Conservation (phyloP, 2,329 filamentous ascomycete genomes). For the Zymoseptoria ardabiliae region DNA sequence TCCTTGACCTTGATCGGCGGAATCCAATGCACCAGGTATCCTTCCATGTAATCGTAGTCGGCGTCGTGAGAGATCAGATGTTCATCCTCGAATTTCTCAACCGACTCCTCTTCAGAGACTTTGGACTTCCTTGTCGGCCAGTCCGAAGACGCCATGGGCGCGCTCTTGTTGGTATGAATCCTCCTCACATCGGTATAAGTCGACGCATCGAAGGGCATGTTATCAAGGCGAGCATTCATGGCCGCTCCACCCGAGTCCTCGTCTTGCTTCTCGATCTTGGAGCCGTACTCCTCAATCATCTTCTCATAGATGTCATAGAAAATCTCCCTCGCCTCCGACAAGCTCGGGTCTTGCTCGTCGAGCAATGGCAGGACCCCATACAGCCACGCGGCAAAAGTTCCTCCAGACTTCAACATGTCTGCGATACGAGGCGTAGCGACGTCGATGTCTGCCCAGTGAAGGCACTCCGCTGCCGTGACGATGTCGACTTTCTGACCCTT, state of each 20-base stretch:
- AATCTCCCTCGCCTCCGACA: not conserved
- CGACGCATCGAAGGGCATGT: constrained; percentile 1
- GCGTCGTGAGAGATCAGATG: not conserved
- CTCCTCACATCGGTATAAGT: constrained; percentile 2
- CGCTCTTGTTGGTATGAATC: not conserved
- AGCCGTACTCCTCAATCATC: constrained; percentile 1
- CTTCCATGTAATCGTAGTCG: constrained; percentile 4
- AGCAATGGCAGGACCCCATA: constrained; percentile 3
- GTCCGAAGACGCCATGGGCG: not conserved
- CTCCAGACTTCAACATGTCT: constrained; percentile 1
- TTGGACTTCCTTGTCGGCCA: not conserved
- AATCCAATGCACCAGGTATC: constrained; percentile 3
- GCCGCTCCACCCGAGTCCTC: not conserved
- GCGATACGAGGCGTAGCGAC: not conserved
- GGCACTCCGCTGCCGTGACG: constrained; percentile 1
- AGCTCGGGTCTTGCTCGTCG: not conserved
- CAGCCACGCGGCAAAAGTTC: constrained; percentile 3
- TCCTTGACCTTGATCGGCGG: constrained; percentile 3
- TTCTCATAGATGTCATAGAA: constrained; percentile 7
- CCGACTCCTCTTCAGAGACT: constrained; percentile 1
- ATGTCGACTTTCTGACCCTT: constrained; percentile 1
- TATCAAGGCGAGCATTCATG: constrained; percentile 5
- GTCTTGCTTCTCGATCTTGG: not conserved
- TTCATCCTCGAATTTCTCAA: constrained; percentile 2
- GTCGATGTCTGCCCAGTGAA: constrained; percentile 6